Base-by-base conservation (phyloP, 331 rosid species). In the Telfairia occidentalis region DNA sequence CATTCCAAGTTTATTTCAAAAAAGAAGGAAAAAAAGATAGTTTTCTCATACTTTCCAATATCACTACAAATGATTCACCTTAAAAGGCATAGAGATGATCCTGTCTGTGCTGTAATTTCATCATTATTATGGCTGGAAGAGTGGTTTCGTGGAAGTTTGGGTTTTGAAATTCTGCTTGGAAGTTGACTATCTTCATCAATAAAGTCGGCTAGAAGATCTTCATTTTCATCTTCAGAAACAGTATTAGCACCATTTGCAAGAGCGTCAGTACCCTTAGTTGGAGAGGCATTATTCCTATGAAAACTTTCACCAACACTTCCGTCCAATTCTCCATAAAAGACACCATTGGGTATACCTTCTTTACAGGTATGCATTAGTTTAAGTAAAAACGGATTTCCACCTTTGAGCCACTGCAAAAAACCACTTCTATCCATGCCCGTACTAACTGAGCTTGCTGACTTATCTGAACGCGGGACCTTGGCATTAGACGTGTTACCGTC, bases 171-270 rank as follows among this genome's bases (percentile, higher is more conserved):
- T 76, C 99, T 85, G 86, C 99, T 95, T n/a, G 99, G 99, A 46
- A 95, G 92, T 82, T 95, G 99, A 86, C 97, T 95, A 78, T 95
- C 99, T 86, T 95, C 99, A 81, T 95, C 99, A 58, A 95, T 95
- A 69, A 95, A 95, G 82, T 95, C 99, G 19, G 99, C 99, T 78
- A 92, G 90, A 86, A 95, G 97, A 83, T 95, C 99, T 83, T 95
- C 99, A 81, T 88, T 82, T 85, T 95, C 99, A 61, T 92, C 97
- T 79, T 95, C 99, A 30, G 76, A 72, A 81, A 81, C 78, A 80
- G 92, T 85, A 78, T 82, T 80, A 72, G 87, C 75, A 76, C 91
- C 96, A 85, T 89, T 87, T 7, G 69, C 78, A 66, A 84, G 82
- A 76, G 78, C 77, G 63, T 80, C 74, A 75, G 81, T 83, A 66